Base-by-base conservation (phyloP, 805 yeast genomes). In the Helenozyma baotianmanensis region DNA sequence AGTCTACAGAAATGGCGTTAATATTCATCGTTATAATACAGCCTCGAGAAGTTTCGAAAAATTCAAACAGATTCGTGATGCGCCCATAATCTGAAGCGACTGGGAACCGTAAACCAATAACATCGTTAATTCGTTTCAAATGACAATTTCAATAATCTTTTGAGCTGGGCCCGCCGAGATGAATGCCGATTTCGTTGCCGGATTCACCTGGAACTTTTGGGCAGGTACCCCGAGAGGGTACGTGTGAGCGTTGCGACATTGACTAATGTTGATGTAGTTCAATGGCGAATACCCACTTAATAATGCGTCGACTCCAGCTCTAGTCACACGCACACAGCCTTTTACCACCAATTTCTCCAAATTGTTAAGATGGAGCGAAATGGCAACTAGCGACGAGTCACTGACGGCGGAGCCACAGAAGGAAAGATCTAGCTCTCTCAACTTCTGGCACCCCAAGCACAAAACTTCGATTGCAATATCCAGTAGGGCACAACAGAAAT, bases 391-490 rank as follows among this genome's bases (percentile, higher is more conserved):
- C 1, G 87, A 76, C 12, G 78, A 69, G 47, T 83, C 90, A 48
- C 86, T 78, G 4, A 83, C 87, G 1, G 90, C 89, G 19, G 82
- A 72, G 4, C 90, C 90, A 56, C 90, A 83, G 48, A 81, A 83
- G 8, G 85, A 76, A 21, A 82, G 53, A 44, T 80, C 80, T 39
- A 83, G 57, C 14, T 58, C 54, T 26, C 63, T 53, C 38, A 83
- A 54, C 6, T 64, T 54, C 30, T 74, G 79, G 48, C 87, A 81
- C n/a, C 84, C 82, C 12, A 78, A 58, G 40, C 82, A 70, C 14
- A 83, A 54, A 2, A 80, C 76, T 42, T 82, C 86, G 17, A 83
- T 62, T 2, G 89, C 70, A 23, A 74, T 68, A 49, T 83, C 89
- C 8, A 83, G 74, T 29, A 83, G 56, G 3, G 85, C 80, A 58